A percentile compares a stretch with the other conserved stretches of the same genome.
phyloP scores from a whole-genome alignment of 1,284 basidiomycete genomes.

The Cutaneotrichosporon cavernicola region DNA sequence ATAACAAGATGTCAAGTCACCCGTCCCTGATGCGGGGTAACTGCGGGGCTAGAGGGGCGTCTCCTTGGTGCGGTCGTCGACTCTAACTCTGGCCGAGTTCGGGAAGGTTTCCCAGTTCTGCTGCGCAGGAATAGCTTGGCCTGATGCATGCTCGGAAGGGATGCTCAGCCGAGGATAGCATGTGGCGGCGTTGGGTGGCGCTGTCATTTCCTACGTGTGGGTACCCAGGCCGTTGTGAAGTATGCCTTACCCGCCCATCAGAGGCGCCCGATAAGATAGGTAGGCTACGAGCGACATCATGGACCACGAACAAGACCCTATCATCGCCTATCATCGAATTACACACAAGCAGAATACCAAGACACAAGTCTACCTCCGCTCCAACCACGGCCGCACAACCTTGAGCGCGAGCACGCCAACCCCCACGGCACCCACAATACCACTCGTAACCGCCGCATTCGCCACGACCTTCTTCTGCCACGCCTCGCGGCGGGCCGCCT shows the following conservation, averaged over 20 bases:
- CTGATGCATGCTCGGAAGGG: no score
- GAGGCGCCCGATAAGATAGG: not conserved
- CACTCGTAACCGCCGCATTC: not conserved
- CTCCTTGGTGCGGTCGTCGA: no score
- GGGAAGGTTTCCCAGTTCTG: not conserved
- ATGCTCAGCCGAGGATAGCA: no score
- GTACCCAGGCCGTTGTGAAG: no score
- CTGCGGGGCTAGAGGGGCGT: not conserved
- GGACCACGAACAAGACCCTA: not conserved
- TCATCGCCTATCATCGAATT: not conserved
- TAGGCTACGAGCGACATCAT: not conserved
- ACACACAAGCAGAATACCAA: not conserved
- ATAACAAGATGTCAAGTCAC: no score
- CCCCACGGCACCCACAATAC: not conserved
- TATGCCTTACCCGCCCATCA: no score
- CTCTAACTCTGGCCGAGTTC: not conserved
- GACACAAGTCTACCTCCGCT: not conserved
- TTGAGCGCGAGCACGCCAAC: not conserved
- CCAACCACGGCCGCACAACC: not conserved
- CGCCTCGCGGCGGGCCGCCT: constrained; percentile 49
- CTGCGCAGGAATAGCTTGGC: not conserved
- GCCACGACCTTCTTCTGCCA: constrained; percentile 47
- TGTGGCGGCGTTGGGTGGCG: no score
- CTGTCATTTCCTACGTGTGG: no score
- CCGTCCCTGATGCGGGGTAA: not conserved